These are phyloP conservation scores for Aspergillus niger DNA, from an alignment of 2,329 filamentous ascomycete species.

Conservation along the genomic window DNA sequence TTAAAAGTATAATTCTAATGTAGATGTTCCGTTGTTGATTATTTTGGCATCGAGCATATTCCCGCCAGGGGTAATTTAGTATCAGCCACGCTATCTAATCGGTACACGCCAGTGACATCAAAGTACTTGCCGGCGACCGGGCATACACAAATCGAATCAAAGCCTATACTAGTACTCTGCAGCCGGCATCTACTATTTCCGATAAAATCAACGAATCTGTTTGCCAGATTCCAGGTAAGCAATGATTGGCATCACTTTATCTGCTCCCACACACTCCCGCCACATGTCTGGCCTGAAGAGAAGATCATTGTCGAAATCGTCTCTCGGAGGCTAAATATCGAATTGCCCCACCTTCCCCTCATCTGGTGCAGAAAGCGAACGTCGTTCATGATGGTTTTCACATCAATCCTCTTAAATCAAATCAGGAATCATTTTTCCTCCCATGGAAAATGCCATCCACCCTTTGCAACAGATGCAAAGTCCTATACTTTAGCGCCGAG, in stretches of 20 bases:
- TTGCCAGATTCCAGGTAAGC: too few relatives aligned
- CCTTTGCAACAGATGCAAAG: neutral
- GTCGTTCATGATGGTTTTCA: neutral
- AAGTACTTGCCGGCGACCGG: too few relatives aligned
- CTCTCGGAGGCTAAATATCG: neutral
- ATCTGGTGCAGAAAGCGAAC: neutral
- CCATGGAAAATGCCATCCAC: neutral
- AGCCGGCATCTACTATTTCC: too few relatives aligned
- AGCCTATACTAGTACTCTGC: too few relatives aligned
- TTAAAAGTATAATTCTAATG: too few relatives aligned
- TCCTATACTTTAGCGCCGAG: neutral
- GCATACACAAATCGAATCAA: too few relatives aligned
- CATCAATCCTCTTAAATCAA: neutral
- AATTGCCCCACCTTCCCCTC: neutral
- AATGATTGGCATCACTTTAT: neutral
- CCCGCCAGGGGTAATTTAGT: too few relatives aligned
- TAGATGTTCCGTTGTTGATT: too few relatives aligned
- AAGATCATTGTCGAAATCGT: neutral
- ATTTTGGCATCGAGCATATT: too few relatives aligned
- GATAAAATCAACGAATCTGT: too few relatives aligned
- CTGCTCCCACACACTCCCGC: neutral
- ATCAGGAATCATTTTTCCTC: neutral
- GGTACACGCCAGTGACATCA: too few relatives aligned
- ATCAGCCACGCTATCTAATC: too few relatives aligned
- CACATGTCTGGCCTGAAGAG: neutral